Conservation (phyloP, 2,329 filamentous ascomycete genomes). For the Fusarium nisikadoi region DNA sequence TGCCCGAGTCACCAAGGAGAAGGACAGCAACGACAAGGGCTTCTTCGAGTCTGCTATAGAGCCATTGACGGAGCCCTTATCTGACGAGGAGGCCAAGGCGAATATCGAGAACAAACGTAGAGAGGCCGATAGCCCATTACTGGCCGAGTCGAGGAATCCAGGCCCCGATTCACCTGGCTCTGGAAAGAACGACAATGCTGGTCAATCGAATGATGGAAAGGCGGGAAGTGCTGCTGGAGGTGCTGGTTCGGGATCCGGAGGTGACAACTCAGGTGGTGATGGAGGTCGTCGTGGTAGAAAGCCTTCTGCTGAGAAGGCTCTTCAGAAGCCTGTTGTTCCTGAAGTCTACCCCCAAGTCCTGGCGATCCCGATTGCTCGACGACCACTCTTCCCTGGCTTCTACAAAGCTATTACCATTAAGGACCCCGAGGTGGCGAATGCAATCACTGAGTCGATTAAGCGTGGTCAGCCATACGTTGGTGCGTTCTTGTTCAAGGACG, state of each 20-base stretch:
- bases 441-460: conserved; percentile 97
- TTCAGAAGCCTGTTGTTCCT: conserved; percentile 89
- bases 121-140: conserved; percentile 57
- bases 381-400: conserved; percentile 95
- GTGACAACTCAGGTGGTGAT: conserved; percentile 67
- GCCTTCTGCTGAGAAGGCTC: conserved; percentile 74
- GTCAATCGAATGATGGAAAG: conserved; percentile 62
- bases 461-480: conserved; percentile 97
- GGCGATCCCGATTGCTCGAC: conserved; percentile 93
- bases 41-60: conserved; percentile 63
- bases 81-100: conserved; percentile 64
- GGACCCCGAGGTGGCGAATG: conserved; percentile 88
- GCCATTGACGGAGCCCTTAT: conserved; percentile 57
- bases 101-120: conserved; percentile 60
- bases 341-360: conserved; percentile 98
- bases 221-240: conserved; percentile 67
- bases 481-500: conserved; percentile 96
- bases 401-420: conserved; percentile 99
- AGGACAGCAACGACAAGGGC: conserved; percentile 54
- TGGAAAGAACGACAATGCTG: conserved; percentile 56
- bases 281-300: conserved; percentile 79
- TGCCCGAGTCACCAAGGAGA: conserved; percentile 49
- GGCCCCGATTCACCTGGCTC: conserved; percentile 57
- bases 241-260: conserved; percentile 59
- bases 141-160: conserved; percentile 58